These are phyloP conservation scores for Uronychia binucleata DNA, from an alignment of 73 alveolate genomes.

Conservation along the genomic window DNA sequence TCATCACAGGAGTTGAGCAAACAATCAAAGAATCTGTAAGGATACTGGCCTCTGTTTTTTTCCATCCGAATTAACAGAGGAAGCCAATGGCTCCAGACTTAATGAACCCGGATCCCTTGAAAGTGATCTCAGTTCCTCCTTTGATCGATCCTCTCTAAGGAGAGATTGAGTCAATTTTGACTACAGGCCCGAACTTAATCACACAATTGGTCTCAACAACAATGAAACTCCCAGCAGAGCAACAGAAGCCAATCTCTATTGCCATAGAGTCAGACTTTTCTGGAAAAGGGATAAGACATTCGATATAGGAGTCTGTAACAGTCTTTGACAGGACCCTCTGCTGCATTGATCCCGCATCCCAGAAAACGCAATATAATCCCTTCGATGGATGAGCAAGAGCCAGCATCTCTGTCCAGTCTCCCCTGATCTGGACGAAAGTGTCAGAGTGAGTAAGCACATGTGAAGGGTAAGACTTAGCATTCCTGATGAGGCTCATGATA, in stretches of 20 bases:
- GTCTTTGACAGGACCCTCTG: too few species aligned
- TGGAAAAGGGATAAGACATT: too few species aligned
- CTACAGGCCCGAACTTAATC: background rate
- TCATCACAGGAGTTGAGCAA: background rate
- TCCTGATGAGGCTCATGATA: background rate
- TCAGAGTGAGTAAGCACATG: background rate
- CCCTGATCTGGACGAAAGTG: background rate
- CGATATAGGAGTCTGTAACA: too few species aligned
- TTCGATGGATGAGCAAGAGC: background rate
- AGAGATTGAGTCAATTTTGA: background rate
- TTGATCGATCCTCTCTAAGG: background rate
- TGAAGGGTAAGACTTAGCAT: background rate
- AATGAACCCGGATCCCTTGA: background rate
- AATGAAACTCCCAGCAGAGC: background rate
- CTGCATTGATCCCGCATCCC: background rate
- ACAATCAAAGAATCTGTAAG: background rate
- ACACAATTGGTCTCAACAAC: background rate
- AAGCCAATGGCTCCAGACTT: background rate
- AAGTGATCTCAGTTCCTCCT: background rate
- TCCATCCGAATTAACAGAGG: background rate
- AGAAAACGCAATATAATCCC: background rate
- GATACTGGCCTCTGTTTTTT: background rate
- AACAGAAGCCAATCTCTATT: background rate
- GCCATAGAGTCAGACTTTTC: background rate
- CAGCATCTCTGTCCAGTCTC: background rate